Percentiles rank a stretch among this genome's conserved stretches.
Evolutionary conservation across 1,284 basidiomycete species (phyloP).

Genomic region (Cystobasidiaceae sp.): DNA sequence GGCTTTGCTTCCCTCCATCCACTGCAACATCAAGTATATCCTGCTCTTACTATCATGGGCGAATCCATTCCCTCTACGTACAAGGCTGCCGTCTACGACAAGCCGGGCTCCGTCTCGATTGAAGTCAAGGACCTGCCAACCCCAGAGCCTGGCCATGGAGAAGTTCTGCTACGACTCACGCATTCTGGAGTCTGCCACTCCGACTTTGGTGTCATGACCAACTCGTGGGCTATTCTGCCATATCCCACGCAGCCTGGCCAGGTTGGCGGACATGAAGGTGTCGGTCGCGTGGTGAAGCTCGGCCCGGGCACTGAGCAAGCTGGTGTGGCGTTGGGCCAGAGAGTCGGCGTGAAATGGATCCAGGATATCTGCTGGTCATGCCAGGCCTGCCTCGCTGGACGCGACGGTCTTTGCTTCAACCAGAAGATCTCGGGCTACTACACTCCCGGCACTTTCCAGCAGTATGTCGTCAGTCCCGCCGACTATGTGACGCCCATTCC

Average conservation of each 20-base stretch:
- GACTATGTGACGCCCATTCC: slow-evolving; percentile 44
- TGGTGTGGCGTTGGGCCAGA: slow-evolving; percentile 8
- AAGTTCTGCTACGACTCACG: slow-evolving; percentile 17
- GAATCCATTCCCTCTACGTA: slow-evolving; percentile 10
- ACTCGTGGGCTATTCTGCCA: slow-evolving; percentile 23
- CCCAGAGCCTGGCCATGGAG: slow-evolving; percentile 20
- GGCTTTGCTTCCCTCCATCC: neutral
- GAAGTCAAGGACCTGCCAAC: slow-evolving; percentile 19
- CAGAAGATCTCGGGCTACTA: slow-evolving; percentile 26
- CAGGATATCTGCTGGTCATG: slow-evolving; percentile 15
- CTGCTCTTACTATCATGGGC: too few relatives aligned
- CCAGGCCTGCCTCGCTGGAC: slow-evolving; percentile 10
- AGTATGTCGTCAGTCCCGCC: slow-evolving; percentile 29
- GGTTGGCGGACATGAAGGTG: slow-evolving; percentile 20
- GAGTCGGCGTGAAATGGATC: slow-evolving; percentile 31
- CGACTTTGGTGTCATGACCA: slow-evolving; percentile 26
- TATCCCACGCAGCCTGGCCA: slow-evolving; percentile 11
- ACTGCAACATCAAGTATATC: too few relatives aligned
- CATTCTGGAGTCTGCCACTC: slow-evolving; percentile 27
- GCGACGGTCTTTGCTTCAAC: slow-evolving; percentile 22
- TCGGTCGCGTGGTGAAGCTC: slow-evolving; percentile 25
- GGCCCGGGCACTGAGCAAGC: slow-evolving; percentile 13
- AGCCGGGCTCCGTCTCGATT: slow-evolving; percentile 23
- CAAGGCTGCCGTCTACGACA: slow-evolving; percentile 24
- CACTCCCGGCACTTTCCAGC: slow-evolving; percentile 38